Conservation (phyloP, 1,284 basidiomycete genomes). For the Ganoderma sinense region DNA sequence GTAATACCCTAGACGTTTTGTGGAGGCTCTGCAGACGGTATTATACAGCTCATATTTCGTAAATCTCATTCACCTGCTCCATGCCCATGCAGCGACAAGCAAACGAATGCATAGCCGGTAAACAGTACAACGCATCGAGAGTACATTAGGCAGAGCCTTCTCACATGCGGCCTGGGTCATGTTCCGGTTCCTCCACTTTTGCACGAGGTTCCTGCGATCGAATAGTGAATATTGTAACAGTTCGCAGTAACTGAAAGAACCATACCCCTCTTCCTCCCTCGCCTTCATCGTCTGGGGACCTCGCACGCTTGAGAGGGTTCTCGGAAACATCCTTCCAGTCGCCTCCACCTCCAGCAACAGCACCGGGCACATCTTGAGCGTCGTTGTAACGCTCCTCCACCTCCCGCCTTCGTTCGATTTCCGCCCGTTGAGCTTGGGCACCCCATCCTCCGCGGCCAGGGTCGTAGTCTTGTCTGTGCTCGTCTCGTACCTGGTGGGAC, state of each 20-base stretch:
- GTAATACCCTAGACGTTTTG: conserved; percentile 58
- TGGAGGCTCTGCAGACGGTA: background rate
- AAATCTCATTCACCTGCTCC: conserved; percentile 1
- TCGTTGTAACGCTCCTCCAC: conserved; percentile 93
- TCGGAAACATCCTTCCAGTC: conserved; percentile 75
- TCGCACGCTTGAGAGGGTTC: conserved; percentile 63
- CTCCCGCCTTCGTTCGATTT: conserved; percentile 83
- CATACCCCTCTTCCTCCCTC: conserved; percentile 63
- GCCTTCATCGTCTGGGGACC: conserved; percentile 76
- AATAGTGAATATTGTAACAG: conserved; percentile 19
- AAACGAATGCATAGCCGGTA: background rate
- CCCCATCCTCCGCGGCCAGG: conserved; percentile 97
- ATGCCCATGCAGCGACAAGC: background rate
- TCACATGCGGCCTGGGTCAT: conserved; percentile 69
- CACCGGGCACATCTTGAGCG: conserved; percentile 79
- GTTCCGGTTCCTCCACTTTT: conserved; percentile 62
- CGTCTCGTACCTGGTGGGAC: conserved; percentile 76
- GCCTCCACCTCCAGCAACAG: conserved; percentile 85
- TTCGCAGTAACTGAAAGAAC: conserved; percentile 18
- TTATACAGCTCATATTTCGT: conserved; percentile 8
- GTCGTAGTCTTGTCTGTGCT: conserved; percentile 97
- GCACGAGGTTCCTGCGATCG: conserved; percentile 56
- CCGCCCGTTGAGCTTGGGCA: conserved; percentile 80
- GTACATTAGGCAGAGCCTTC: background rate
- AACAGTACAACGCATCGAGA: background rate